These are phyloP conservation scores for Cenchrus americanus DNA, from an alignment of 176 grass and related monocot genomes.

Conservation along the genomic window DNA sequence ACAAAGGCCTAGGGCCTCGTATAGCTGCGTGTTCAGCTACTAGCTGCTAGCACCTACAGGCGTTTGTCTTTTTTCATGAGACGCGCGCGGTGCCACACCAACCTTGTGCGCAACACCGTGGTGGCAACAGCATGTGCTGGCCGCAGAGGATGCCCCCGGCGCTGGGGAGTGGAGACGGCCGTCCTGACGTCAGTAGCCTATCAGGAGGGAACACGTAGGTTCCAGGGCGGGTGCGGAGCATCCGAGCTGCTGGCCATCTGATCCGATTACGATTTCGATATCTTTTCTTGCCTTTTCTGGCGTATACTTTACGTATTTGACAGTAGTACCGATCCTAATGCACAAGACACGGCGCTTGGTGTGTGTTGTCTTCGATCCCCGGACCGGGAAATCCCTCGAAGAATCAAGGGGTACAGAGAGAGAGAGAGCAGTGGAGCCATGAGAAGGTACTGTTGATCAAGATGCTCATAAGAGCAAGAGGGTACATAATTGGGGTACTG, in stretches of 20 bases:
- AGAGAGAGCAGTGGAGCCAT: too few species aligned
- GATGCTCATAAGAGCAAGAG: too few species aligned
- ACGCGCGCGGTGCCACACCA: too few species aligned
- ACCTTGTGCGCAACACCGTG: too few species aligned
- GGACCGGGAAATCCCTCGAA: too few species aligned
- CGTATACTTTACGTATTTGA: neutral
- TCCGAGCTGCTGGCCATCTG: neutral
- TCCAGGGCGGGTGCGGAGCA: neutral
- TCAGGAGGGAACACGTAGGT: slow-evolving; percentile 24
- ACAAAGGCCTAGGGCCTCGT: too few species aligned
- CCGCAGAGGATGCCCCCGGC: slow-evolving; percentile 24
- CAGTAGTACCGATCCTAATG: neutral
- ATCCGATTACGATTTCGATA: neutral
- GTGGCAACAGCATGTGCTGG: neutral
- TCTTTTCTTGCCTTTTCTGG: slow-evolving; percentile 10
- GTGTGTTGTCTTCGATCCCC: neutral
- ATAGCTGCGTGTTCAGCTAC: too few species aligned
- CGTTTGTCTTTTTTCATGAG: too few species aligned
- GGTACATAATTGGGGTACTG: too few species aligned
- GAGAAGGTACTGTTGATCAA: too few species aligned
- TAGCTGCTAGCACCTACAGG: too few species aligned
- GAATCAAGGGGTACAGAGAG: too few species aligned
- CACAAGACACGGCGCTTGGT: neutral
- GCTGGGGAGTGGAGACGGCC: neutral
- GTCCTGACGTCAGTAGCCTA: slow-evolving; percentile 3